Conservation (phyloP, 352 stramenopile genomes). For the Pilasporangium apinafurcum region DNA sequence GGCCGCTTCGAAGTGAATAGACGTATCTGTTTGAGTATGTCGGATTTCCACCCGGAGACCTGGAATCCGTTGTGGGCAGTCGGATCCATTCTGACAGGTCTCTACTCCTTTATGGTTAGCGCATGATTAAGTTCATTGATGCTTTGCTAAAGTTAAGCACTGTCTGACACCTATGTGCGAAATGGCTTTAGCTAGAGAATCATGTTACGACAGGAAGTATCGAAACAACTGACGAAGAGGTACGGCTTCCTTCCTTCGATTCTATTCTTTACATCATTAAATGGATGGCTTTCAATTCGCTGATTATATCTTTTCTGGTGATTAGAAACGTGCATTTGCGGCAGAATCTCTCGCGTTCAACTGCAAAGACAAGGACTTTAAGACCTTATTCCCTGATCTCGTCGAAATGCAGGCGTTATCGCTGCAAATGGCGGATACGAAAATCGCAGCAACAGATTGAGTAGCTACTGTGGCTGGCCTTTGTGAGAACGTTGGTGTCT, state of each 20-base stretch:
- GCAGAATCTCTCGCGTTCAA: slow-evolving; percentile 67
- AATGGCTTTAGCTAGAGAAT: slow-evolving; percentile 35
- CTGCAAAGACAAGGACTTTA: slow-evolving; percentile 78
- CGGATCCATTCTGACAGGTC: slow-evolving; percentile 90
- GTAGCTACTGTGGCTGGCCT: no score
- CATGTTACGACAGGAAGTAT: slow-evolving; percentile 86
- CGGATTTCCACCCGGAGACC: slow-evolving; percentile 92
- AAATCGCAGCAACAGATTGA: background rate
- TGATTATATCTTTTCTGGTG: background rate
- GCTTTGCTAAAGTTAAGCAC: background rate
- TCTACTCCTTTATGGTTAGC: slow-evolving; percentile 93
- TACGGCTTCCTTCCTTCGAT: slow-evolving; percentile 7
- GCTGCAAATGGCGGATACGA: background rate
- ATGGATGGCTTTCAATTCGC: background rate
- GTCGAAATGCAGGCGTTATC: slow-evolving; percentile 39
- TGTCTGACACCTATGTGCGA: background rate
- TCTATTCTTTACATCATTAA: background rate
- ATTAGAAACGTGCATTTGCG: slow-evolving; percentile 69
- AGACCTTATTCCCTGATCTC: slow-evolving; percentile 80
- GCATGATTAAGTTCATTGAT: background rate
- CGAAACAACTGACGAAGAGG: slow-evolving; percentile 65
- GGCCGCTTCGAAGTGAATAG: slow-evolving; percentile 91
- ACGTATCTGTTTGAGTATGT: slow-evolving; percentile 92
- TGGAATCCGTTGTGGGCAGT: slow-evolving; percentile 97
- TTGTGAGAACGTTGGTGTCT: no score